Evolutionary conservation across 1,139 yeast species (phyloP), one percentile per base, ranked within the genome.

Genomic region (Meyerozyma athensensis): DNA sequence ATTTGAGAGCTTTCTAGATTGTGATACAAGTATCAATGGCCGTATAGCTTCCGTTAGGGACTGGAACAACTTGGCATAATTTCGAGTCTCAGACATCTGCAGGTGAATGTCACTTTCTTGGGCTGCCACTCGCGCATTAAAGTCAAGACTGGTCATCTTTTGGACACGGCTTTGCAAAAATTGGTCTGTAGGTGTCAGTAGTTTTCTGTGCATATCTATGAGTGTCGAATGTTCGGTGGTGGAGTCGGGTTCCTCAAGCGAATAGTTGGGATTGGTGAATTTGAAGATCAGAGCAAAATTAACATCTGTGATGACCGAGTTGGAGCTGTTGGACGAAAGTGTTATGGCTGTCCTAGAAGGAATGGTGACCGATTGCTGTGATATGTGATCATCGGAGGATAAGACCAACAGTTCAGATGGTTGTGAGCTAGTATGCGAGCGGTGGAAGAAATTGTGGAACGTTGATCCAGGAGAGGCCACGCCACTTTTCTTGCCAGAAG

Each of bases 241-340:
- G 12, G 36, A 22, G 7, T 55, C 64, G 3, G 37, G 35, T 8
- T 44, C 52, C 10, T 61, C 70, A 5, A 54, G 40, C 1, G 60
- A 42, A 42, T 53, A 61, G 32, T 56, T 63, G 2, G 72, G 65
- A 37, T 66, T 64, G 0, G 74, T 66, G 44, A 68, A 69, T 36
- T 62, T 65, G 48, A 57, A 67, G 5, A 65, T 45, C 43, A 54
- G 50, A 2, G 73, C 75, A 36, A 59, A 55, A 30, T 49, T 51
- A 1, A 56, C 46, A 41, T 69, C 73, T 0, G 64, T 49, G n/a
- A 69, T 56, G 16, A 49, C 49, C 4, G 73, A 67, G 43, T 68
- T 69, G 14, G 73, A 67, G 42, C 61, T 68, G 42, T 61, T 67
- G 2, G 74, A 68, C 0, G 74, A 67, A 17, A 68, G 50, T 4